A percentile compares a stretch with the other conserved stretches of the same genome.
phyloP scores from a whole-genome alignment of 805 yeast species.

The Nakazawaea laoshanensis region DNA sequence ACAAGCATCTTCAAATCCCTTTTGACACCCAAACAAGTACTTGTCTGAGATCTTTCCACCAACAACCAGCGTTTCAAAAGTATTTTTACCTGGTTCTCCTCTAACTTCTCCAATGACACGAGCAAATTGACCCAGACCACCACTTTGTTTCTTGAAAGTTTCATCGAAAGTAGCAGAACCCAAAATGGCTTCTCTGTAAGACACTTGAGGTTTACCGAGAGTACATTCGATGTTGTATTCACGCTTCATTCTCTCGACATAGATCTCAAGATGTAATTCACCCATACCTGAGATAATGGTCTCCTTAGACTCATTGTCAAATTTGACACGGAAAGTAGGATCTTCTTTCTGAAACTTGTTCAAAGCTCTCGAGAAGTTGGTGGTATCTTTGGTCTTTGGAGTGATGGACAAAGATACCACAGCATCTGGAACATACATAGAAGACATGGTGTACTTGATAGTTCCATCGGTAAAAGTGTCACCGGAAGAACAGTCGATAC shows the following conservation, averaged over 20 bases:
- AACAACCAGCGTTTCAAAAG: conserved; percentile 79
- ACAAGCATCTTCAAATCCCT: conserved; percentile 91
- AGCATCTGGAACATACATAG: conserved; percentile 98
- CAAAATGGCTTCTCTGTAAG: conserved; percentile 90
- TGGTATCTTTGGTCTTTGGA: conserved; percentile 80
- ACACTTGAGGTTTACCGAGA: conserved; percentile 96
- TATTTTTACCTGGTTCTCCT: conserved; percentile 56
- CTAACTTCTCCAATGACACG: conserved; percentile 82
- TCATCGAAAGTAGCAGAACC: conserved; percentile 73
- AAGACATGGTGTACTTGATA: conserved; percentile 80
- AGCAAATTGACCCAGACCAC: conserved; percentile 99
- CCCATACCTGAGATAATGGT: conserved; percentile 98
- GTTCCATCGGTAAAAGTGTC: conserved; percentile 91
- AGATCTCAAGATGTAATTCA: conserved; percentile 92
- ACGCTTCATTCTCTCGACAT: conserved; percentile 96
- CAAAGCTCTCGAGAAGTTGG: conserved; percentile 93
- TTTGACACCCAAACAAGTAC: conserved; percentile 85
- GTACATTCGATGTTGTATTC: conserved; percentile 93
- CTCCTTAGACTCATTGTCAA: conserved; percentile 86
- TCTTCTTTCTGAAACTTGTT: conserved; percentile 98
- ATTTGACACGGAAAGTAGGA: conserved; percentile 93
- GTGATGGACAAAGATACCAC: conserved; percentile 88
- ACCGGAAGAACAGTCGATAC: conserved; percentile 98
- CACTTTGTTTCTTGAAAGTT: conserved; percentile 96
- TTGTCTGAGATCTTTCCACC: conserved; percentile 98